Base-by-base conservation (phyloP, 2,329 filamentous ascomycete species). In the Fusarium ambrosium region DNA sequence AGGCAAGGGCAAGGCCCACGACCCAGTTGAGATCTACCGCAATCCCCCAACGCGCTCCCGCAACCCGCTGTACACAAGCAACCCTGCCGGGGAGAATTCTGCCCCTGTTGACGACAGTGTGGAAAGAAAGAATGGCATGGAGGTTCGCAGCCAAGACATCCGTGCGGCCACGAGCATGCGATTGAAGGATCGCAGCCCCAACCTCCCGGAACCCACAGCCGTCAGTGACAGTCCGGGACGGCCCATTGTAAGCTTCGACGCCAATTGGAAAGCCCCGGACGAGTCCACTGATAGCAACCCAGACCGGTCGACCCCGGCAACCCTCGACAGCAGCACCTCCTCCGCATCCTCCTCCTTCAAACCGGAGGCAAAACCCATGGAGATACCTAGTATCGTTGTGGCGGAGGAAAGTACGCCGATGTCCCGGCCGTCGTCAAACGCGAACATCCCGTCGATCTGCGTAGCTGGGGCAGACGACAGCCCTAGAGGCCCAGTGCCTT, bases 201-300 rank as follows among this genome's bases (percentile, higher is more conserved):
- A 94, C 81, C 87, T 98, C 72, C 96, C 95, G 32, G 96, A 93
- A 80, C 96, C 96, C 75, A 94, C 94, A 64, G 92, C 94, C 80
- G 95, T 98, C 83, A 98, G 95, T 86, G 93, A 98, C 85, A 93
- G 90, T 80, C 93, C 94, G 78, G 95, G 95, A 78, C 92, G 96
- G 81, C 96, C 96, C 73, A 98, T 98, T 87, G 96, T 98, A 88
- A 98, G 96, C 89, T 98, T 98, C 88, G 90, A 97, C 85, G 90
- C 90, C 80, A 90, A 93, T 81, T 98, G 94, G 92, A 93, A 91
- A 87, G 89, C 91, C 81, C 90, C 89, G 81, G 91, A 93, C 82
- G 87, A 89, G 87, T 87, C 87, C 84, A 88, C 93, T 88, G 92
- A 95, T 90, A 84, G 90, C 86, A 93, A 77, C 79, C 81, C 83